Base-by-base conservation (phyloP, 75 land plant species). In the Picea sitchensis region DNA sequence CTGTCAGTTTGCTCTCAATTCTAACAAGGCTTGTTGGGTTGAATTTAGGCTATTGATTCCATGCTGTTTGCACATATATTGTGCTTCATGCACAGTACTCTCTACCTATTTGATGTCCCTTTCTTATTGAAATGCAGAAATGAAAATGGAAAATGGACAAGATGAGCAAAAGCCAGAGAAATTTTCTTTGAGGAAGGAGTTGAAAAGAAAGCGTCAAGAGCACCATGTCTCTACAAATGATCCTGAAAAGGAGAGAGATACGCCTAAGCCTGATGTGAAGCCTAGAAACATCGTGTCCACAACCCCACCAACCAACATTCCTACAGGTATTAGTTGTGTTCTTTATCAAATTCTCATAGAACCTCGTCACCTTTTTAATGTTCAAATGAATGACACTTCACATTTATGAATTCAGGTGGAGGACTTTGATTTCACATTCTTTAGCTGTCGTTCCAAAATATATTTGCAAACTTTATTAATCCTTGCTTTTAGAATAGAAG, bases 131-230 rank as follows among this genome's bases (percentile, higher is more conserved):
- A 20, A 58, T 82, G 58, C 81, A 96, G 99, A 87, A 78, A 89
- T 92, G 83, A 54, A 73, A 31, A 61, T 60, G 36, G 89, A 87
- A 72, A 81, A 83, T 62, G 87, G 80, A 62, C 80, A 79, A 81
- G 84, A 78, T 77, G 92, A 87, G 38, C 81, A 78, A 64, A 89
- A 82, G 78, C 76, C 78, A 31, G 97, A 92, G 72, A 92, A 87
- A 80, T 67, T 91, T 47, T 91, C 95, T 32, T 38, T 94, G 77
- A 87, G 88, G 75, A 96, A 89, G 77, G 98, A 96, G 59, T 81
- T 95, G 78, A 95, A 92, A 86, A 82, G 88, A 71, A 96, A 91
- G 84, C 91, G 91, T 34, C 93, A 89, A 76, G 94, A 88, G 71
- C 85, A 88, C 18, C 80, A 85, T 58, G 31, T 75, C 59, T 58